Conservation (phyloP, 768 basidiomycete species). For the Tulasnella sp. region DNA sequence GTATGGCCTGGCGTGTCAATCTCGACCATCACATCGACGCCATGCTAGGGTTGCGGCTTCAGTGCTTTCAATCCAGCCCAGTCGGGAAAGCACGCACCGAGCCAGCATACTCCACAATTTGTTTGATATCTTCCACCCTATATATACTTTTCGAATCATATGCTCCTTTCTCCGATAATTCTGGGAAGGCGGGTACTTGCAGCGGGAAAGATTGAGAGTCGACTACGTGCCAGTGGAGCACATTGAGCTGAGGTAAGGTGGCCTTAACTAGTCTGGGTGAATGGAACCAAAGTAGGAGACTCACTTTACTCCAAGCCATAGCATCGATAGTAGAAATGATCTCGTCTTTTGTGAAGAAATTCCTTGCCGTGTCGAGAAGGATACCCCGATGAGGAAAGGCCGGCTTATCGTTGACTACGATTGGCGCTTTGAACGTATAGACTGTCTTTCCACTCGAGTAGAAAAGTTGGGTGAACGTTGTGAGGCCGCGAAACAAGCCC, state of each 20-base stretch:
- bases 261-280: neutral
- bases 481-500: slow-evolving; percentile 66
- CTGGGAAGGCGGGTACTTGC: slow-evolving; percentile 55
- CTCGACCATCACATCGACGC: slow-evolving; percentile 74
- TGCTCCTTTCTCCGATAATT: slow-evolving; percentile 54
- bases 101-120: slow-evolving; percentile 64
- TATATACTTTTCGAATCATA: slow-evolving; percentile 60
- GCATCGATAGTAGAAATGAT: slow-evolving; percentile 68
- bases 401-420: slow-evolving; percentile 53
- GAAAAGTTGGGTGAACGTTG: slow-evolving; percentile 72
- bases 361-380: slow-evolving; percentile 75
- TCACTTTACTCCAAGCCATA: slow-evolving; percentile 69
- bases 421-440: slow-evolving; percentile 55
- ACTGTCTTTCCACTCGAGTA: slow-evolving; percentile 43
- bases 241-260: slow-evolving; percentile 52
- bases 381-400: slow-evolving; percentile 67
- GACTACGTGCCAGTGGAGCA: slow-evolving; percentile 80
- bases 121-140: slow-evolving; percentile 51
- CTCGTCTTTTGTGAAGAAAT: slow-evolving; percentile 64
- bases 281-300: slow-evolving; percentile 29
- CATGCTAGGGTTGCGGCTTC: slow-evolving; percentile 44
- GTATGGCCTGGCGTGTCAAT: slow-evolving; percentile 86
- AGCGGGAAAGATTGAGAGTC: slow-evolving; percentile 78
- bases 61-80: neutral
- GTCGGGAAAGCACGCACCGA: slow-evolving; percentile 47